Evolutionary conservation across 1,284 basidiomycete species (phyloP), one percentile per base, ranked within the genome.

Genomic region (Malassezia pachydermatis): DNA sequence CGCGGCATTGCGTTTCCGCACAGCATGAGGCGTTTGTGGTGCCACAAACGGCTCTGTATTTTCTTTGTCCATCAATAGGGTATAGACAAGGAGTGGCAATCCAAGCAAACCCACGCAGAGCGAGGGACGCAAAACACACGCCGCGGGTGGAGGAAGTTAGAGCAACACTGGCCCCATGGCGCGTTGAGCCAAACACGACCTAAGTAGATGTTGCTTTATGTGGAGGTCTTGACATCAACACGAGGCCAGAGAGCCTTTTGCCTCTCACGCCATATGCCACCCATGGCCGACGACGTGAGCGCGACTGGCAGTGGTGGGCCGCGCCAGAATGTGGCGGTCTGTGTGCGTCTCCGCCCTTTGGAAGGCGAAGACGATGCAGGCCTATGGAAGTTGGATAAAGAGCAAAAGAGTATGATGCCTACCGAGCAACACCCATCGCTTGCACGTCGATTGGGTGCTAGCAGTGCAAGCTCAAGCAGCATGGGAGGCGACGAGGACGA

Each of bases 291-390:
- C 24, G 43, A 19, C 35, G 33, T 14, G 23, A 20, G 43, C 16
- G 32, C 19, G 45, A 14, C 25, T 30, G 19, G 16, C 22, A 35
- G 27, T 17, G 22, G 34, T 4, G 44, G 35, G 23, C 20, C 43
- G 20, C 55, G 59, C 24, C 59, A 69, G 56, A 67, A 68, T 48
- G 66, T 70, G 19, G 64, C 63, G 27, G 67, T 70, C 28, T 70
- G 67, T 43, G 67, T 68, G 8, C 57, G 67, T 2, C 55, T 65
- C 46, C 57, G 66, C 1, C 62, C 62, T 8, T 19, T 29, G 4
- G 32, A 38, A 6, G 41, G 52, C 6, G 48, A 50, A 1, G 29
- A 32, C 20, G 28, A 24, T 7, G 47, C 43, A 19, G 25, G 23
- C 4, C 49, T 67, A 13, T 70, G 68, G 67, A 42, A 28, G 8